Evolutionary conservation across 306 rosid species (phyloP), one percentile per base, ranked within the genome.

Genomic region (Clitoria ternatea): DNA sequence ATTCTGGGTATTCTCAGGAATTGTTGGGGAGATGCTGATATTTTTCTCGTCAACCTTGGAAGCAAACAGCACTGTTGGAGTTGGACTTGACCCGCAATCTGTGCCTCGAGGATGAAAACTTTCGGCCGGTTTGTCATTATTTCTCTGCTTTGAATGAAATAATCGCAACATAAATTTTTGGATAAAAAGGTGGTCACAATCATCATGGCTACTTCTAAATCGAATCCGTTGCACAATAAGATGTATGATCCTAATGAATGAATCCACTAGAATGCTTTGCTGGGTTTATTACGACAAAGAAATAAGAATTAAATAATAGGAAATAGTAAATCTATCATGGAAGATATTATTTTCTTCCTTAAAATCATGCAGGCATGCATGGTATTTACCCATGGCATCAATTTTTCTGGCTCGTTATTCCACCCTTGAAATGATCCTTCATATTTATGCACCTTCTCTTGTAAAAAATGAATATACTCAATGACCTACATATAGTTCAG

Each of bases 401-500:
- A 54, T 71, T 86, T 91, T 14, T 75, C 81, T 10, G 86, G 79
- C 74, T 91, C 96, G 33, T 74, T 82, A 75, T 73, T 86, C 99
- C 96, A 89, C 57, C 87, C 96, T 74, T 85, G 96, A 72, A 44
- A 86, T 18, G 99, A 78, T 23, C 89, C 89, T 81, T 95, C 99
- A 64, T 75, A 82, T 79, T 86, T 89, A 20, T 84, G 86, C 66
- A 91, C 97, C 43, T 89, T 91, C 74, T 95, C 96, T 76, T 91
- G 99, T 73, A 95, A 79, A 80, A 84, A 91, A 57, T 89, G 96
- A 79, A 95, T 89, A 77, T 95, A 91, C 75, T 95, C 97, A 45
- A 95, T 84, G 53, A 95, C 99, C 99, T 95, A 77, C 19, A 70
- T 50, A 53, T 14, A 53, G 49, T 65, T 66, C 61, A 74, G 65